Evolutionary conservation across 139 green algal species (phyloP).

Genomic region (Closterium sp.): DNA sequence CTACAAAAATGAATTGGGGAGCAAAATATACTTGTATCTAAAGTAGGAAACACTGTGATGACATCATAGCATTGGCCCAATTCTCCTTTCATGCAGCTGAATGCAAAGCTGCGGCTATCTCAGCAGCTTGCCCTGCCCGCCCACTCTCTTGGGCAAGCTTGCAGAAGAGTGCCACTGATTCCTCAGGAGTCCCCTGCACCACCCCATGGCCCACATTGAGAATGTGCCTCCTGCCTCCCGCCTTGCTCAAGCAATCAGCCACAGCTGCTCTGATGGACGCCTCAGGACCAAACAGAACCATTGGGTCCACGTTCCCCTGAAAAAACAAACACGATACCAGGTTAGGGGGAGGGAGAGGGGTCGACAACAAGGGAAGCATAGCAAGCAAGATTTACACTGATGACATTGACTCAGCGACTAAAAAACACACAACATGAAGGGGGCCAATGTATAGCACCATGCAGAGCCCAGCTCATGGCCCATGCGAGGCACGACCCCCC

Average conservation of each 20-base stretch:
- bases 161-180: constrained; percentile 86
- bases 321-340: not conserved
- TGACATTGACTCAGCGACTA: not conserved
- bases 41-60: too few relatives aligned
- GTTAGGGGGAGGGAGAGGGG: too few relatives aligned
- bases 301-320: constrained; percentile 90
- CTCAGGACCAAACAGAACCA: constrained; percentile 84
- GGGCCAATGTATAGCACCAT: too few relatives aligned
- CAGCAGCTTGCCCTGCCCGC: not conserved
- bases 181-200: constrained; percentile 87
- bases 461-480: too few relatives aligned
- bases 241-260: constrained; percentile 59
- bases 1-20: too few relatives aligned
- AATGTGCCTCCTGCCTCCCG: constrained; percentile 75
- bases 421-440: too few relatives aligned
- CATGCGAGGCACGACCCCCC: too few relatives aligned
- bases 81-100: not conserved
- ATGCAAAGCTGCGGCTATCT: not conserved
- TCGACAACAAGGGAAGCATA: not conserved
- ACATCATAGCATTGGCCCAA: not conserved
- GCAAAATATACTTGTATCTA: too few relatives aligned
- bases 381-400: not conserved
- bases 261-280: constrained; percentile 69
- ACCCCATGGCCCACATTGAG: constrained; percentile 95
- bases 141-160: constrained; percentile 71